Evolutionary conservation across 495 filamentous ascomycete genomes (phyloP).

Genomic region (Talaromyces thailandensis): DNA sequence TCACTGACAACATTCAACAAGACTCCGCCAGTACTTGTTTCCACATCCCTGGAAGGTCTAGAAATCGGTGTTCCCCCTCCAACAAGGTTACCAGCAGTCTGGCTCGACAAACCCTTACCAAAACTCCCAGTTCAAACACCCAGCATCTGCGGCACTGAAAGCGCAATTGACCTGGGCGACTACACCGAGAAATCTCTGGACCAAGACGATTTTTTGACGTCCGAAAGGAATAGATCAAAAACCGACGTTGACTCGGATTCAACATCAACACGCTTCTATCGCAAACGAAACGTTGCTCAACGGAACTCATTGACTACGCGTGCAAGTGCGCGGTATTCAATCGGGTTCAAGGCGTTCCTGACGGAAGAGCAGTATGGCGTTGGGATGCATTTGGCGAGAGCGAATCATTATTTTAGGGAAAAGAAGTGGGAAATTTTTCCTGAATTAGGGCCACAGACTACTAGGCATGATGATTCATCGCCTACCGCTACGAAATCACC

Average conservation of each 20-base stretch:
- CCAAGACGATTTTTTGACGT: background rate
- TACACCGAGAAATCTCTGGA: background rate
- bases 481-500: constrained; percentile 8
- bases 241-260: background rate
- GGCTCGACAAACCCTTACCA: constrained; percentile 21
- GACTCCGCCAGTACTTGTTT: background rate
- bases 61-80: constrained; percentile 29
- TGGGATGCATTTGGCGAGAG: constrained; percentile 12
- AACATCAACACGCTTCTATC: background rate
- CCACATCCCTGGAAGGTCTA: constrained; percentile 30
- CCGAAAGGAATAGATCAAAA: background rate
- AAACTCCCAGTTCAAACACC: constrained; percentile 17
- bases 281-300: background rate
- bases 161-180: constrained; percentile 8
- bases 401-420: constrained; percentile 38
- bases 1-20: background rate
- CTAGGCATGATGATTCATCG: background rate
- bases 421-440: constrained; percentile 44
- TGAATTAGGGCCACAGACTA: constrained; percentile 27
- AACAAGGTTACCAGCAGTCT: constrained; percentile 23
- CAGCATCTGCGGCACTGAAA: constrained; percentile 28
- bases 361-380: constrained; percentile 20
- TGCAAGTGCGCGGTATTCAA: constrained; percentile 3
- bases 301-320: background rate
- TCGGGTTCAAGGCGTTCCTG: constrained; percentile 13